Conservation (phyloP, 169 alveolate genomes). For the Plasmodium fragile region DNA sequence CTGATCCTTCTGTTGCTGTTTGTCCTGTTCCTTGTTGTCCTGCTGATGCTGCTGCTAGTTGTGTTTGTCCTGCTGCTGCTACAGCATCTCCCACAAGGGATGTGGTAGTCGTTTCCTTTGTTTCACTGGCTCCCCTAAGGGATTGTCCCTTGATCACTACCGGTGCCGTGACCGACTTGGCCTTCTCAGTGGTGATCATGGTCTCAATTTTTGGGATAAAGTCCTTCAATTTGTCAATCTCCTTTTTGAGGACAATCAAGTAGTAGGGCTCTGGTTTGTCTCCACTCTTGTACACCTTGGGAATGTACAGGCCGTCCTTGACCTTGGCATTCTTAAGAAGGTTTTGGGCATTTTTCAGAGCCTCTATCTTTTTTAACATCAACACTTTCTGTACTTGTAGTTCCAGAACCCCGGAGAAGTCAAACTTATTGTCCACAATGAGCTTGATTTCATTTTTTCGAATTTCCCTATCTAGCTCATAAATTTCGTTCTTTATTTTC, state of each 20-base stretch:
- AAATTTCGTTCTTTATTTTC: constrained; percentile 4
- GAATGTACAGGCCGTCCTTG: constrained; percentile 10
- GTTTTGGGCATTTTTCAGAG: background rate
- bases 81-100: background rate
- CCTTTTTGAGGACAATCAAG: constrained; percentile 33
- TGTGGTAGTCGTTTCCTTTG: too few relatives aligned
- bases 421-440: background rate
- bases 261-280: constrained; percentile 34
- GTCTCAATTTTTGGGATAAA: constrained; percentile 34
- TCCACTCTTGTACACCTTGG: background rate
- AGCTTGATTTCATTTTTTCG: constrained; percentile 8
- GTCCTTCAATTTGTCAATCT: constrained; percentile 22
- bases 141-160: background rate
- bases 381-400: constrained; percentile 42
- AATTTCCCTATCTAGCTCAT: background rate
- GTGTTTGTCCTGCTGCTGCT: too few relatives aligned
- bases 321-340: constrained; percentile 6
- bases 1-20: background rate
- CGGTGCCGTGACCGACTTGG: background rate
- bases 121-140: background rate
- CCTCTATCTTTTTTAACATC: constrained; percentile 15
- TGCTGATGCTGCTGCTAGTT: background rate
- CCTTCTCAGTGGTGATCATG: constrained; percentile 15
- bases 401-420: constrained; percentile 12
- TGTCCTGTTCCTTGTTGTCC: background rate